Base-by-base conservation (phyloP, 108 stramenopile species). In the Chaetoceros tenuissimus region DNA sequence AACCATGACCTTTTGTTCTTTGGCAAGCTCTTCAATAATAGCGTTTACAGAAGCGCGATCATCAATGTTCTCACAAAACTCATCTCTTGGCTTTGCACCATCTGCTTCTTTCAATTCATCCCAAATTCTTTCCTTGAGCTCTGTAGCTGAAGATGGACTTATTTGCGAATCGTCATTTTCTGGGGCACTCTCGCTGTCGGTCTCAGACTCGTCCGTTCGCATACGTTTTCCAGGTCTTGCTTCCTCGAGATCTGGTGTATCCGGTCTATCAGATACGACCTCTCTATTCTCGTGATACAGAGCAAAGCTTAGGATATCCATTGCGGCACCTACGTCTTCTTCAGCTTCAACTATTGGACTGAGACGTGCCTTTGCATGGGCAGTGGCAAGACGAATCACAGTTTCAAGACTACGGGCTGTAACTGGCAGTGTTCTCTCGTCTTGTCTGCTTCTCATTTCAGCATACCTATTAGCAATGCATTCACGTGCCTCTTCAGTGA, bases 341-440 rank as follows among this genome's bases (percentile, higher is more conserved):
- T 79, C 69, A 2, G 82, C 78, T 70, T 88, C 88, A 0, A 88
- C 81, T 3, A 69, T 71, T 34, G 61, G 44, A 57, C 79, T 84
- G 20, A 90, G 62, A 18, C 87, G 75, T 18, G 82, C 83, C 74
- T 99, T 98, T 18, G 99, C 97, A 60, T 97, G 96, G 7, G 99
- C 99, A 52, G 89, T 95, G 0, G 94, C 82, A 51, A 99, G 64
- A 31, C 99, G 96, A 70, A 99, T 99, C 25, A 99, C 81, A 22
- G 97, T 98, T 77, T 99, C 99, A 59, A 99, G 70, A 46, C 89
- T 89, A 62, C 99, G 96, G 2, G 99, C 96, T 2, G 99, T 99
- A 3, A 99, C 87, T 30, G 89, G 89, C 31, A 92, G 73, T 40
- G 80, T 93, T 23, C 89, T 71, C 54, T 92, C 91, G 62, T 92